Conservation (phyloP, 495 filamentous ascomycete genomes). For the Penicillium herquei region DNA sequence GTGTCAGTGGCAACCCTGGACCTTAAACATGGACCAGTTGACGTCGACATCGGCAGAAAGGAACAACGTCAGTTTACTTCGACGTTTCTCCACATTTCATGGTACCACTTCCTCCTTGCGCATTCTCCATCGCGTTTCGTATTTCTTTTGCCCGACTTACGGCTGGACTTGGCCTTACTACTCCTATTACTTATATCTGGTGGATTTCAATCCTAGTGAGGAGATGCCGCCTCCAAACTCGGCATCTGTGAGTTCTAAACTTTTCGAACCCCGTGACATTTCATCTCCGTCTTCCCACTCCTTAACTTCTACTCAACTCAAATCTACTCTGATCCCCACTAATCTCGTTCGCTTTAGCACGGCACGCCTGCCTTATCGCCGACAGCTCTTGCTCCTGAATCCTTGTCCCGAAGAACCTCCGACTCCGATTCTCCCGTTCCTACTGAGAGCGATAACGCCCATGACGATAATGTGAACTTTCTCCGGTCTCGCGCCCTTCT, state of each 20-base stretch:
- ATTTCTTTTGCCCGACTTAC: neutral
- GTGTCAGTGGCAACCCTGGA: neutral
- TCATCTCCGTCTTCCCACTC: neutral
- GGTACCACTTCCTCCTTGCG: neutral
- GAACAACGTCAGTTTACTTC: conserved; percentile 10
- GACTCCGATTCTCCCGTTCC: conserved; percentile 42
- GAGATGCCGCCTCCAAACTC: conserved; percentile 33
- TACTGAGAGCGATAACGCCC: conserved; percentile 50
- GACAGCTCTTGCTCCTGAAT: conserved; percentile 25
- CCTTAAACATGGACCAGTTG: neutral
- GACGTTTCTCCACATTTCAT: conserved; percentile 14
- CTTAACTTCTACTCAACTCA: neutral
- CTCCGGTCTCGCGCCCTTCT: conserved; percentile 46
- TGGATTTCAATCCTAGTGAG: conserved; percentile 18
- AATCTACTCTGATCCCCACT: neutral
- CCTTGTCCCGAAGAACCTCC: conserved; percentile 30
- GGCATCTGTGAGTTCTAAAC: conserved; percentile 19
- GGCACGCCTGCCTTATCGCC: conserved; percentile 33
- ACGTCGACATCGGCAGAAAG: conserved; percentile 1
- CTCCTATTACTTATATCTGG: neutral
- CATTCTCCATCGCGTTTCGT: neutral
- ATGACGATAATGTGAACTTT: conserved; percentile 60
- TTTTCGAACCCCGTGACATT: neutral
- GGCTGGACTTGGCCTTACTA: neutral
- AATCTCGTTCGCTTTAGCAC: conserved; percentile 18